Evolutionary conservation across 306 rosid genomes (phyloP).

Genomic region (Glycine tomentella): DNA sequence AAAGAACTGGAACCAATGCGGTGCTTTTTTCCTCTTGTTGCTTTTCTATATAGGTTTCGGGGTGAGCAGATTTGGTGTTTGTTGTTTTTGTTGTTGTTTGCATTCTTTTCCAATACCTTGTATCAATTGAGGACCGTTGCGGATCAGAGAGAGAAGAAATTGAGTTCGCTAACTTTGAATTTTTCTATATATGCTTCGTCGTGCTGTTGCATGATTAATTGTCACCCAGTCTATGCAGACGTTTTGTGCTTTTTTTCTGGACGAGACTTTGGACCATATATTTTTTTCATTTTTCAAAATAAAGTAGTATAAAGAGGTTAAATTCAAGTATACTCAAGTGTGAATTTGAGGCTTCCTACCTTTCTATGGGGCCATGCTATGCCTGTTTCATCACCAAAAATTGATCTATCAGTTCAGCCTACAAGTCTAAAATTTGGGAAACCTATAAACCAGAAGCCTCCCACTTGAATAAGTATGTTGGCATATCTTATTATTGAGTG

Average conservation of each 20-base stretch:
- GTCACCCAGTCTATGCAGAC: slow-evolving; percentile 38
- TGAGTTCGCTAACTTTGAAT: slow-evolving; percentile 24
- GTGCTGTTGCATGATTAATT: slow-evolving; percentile 48
- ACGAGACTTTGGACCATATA: no score
- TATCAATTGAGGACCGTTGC: slow-evolving; percentile 58
- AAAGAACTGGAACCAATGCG: slow-evolving; percentile 79
- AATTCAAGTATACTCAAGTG: slow-evolving; percentile 39
- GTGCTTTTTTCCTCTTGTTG: slow-evolving; percentile 55
- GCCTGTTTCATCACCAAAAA: not conserved
- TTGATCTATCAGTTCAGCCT: not conserved
- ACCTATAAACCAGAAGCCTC: no score
- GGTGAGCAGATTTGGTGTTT: slow-evolving; percentile 64
- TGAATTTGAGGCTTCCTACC: slow-evolving; percentile 35
- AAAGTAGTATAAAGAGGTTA: no score
- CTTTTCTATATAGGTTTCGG: slow-evolving; percentile 61
- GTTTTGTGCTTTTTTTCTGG: slow-evolving; percentile 17
- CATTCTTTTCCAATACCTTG: slow-evolving; percentile 45
- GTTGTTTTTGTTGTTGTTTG: slow-evolving; percentile 67
- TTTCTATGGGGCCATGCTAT: not conserved
- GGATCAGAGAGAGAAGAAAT: slow-evolving; percentile 16
- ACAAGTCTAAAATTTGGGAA: no score
- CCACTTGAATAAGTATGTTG: not conserved
- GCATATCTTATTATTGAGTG: not conserved
- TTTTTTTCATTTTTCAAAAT: no score
- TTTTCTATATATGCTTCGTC: not conserved